Base-by-base conservation (phyloP, 2,329 filamentous ascomycete genomes). In the Aureobasidium sp. region DNA sequence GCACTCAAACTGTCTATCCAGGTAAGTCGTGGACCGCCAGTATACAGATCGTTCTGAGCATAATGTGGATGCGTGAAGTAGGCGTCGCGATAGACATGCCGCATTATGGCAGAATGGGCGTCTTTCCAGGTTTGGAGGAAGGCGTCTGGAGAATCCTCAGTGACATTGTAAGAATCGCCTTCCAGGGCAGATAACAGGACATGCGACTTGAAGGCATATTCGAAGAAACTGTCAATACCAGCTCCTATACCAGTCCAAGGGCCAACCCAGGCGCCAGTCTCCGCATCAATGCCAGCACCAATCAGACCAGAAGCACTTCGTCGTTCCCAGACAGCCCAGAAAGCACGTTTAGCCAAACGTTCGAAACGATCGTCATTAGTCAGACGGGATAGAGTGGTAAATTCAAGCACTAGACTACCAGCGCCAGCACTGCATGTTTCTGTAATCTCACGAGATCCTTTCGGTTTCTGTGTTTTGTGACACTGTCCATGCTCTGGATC, bases 1-100 rank as follows among this genome's bases (percentile, higher is more conserved):
- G 94, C 93, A 64, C 91, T 93, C 62, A 99, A 79, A 71, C 93
- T 97, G 76, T 99, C 94, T 61, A 97, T 90, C 94, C 94, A 99
- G 73, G 89, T 91, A 2, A 91, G 90, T 65, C 91, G 87, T 13
- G 91, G 86, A 7, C 93, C 93, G 1, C 94, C 94, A 0, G 92
- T 97, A 65, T 86, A 84, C 5, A 96, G 80, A 73, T 99, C 92
- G 15, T 88, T 91, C 71, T 96, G 95, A 36, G 94, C 87, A 70
- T 97, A 96, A 74, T 97, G 94, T 0, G 93, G 92, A 73, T 96
- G 91, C 67, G 94, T 88, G 65, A 86, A 86, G 58, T 84, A 82
- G 46, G 79, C 73, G 0, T 87, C 85, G 44, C 90, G 90, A 72
- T 96, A 94, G n/a, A 97, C 80, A 73, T 99, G 91, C 42, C 90